Evolutionary conservation across 2,329 filamentous ascomycete species (phyloP), one percentile per base, ranked within the genome.

Genomic region (Mollisia scopiformis): DNA sequence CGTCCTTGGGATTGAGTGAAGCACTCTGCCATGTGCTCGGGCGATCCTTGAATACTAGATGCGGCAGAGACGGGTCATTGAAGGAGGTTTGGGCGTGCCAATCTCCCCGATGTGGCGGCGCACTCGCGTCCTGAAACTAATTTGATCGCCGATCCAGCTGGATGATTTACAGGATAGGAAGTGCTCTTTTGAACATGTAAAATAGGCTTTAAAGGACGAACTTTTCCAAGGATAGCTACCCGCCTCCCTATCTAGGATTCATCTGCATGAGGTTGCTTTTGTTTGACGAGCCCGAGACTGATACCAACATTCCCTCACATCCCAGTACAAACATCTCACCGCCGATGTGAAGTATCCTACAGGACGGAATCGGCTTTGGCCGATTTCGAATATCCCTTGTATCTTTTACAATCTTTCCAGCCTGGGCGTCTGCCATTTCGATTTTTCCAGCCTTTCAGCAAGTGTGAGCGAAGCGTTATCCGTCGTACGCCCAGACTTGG

Each of bases 391-490:
- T 6, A 43, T 8, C 10, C 6, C 21, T 6, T 39, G 2, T 11
- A 47, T 23, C 37, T 11, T 23, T 55, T 27, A 54, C 31, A 59
- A 19, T n/a, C 19, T 59, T 11, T 54, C 49, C 11, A 33, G 8
- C 43, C 57, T 49, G 1, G 19, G 2, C 11, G 14, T 39, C 19
- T 52, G 25, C 56, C 56, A 58, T 3, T 53, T 59, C 6, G 50
- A 47, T 25, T 59, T 55, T 50, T 59, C 57, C 6, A 55, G 39
- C 28, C 21, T 50, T 35, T 59, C 30, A 13, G 57, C 23, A 21
- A 55, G 16, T 21, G 57, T 31, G 16, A 55, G 21, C 21, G 28
- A 30, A 14, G 14, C 25, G 19, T 50, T 27, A 2, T 33, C 27
- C 3, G 41, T 55, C 53, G 23, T 47, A 25, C n/a, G 13, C 39